Base-by-base conservation (phyloP, 208 protist genomes). In the Polymyxa betae region DNA sequence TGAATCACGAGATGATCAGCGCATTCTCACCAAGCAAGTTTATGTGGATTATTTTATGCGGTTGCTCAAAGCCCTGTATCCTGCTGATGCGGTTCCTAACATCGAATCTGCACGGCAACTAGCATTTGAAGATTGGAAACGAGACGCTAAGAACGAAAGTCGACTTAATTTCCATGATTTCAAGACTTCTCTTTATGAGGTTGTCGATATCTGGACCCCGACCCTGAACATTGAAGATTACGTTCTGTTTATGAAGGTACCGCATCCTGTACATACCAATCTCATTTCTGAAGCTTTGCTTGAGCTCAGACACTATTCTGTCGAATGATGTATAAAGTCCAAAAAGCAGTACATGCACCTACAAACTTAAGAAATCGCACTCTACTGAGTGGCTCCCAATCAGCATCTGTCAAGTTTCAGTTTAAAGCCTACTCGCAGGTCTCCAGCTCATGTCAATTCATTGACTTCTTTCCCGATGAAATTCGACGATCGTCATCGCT, bases 171-270 rank as follows among this genome's bases (percentile, higher is more conserved):
- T 82, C 72, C 10, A 40, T 16, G 72, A 82, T 5, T 82, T 82
- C n/a, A 5, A n/a, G 16, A n/a, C 72, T 5, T 35, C 72, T n/a
- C 72, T 82, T 5, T 82, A 82, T n/a, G 72, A 82, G 72, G 40
- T 82, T n/a, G 72, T n/a, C 72, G 72, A 82, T n/a, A 5, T 82
- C 16, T 82, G 72, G 72, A 82, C 72, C 16, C 72, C 72, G n/a
- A 38, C 72, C 16, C 72, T 82, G n/a, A 5, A 82, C 16, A n/a
- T n/a, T 5, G 35, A 43, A 5, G 72, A 82, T 35, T 82, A 82
- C 72, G n/a, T 5, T n/a, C 5, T 45, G 35, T 82, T 82, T n/a
- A 5, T 82, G 35, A 82, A 82, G 72, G 72, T 82, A 24, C n/a
- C n/a, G n/a, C n/a, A n/a, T n/a, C n/a, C n/a, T n/a, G n/a, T n/a